Percentiles rank a stretch among this genome's conserved stretches.
These are phyloP conservation scores for Penstemon newberryi DNA, from an alignment of 257 asterid genomes.

Conservation along the genomic window DNA sequence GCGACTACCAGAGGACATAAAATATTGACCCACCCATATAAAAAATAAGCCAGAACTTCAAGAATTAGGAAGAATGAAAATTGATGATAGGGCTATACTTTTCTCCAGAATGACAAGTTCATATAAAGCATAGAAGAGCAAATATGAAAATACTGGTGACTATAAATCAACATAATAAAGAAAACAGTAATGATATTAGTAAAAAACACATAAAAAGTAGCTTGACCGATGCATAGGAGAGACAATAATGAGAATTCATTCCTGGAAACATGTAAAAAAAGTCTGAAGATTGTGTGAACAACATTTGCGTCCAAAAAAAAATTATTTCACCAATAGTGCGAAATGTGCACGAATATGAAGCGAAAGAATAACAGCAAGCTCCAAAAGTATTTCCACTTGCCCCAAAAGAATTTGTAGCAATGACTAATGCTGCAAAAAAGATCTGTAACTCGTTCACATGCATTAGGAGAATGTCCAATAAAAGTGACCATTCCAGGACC, in stretches of 20 bases:
- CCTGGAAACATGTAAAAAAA: slow-evolving; percentile 1
- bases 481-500: slow-evolving; percentile 17
- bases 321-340: neutral
- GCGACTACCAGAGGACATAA: slow-evolving; percentile 9
- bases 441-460: neutral
- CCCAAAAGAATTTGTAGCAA: neutral
- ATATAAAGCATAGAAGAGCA: slow-evolving; percentile 25
- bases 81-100: slow-evolving; percentile 5
- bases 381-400: neutral
- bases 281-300: slow-evolving; percentile 7
- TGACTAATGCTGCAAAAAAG: slow-evolving; percentile 2
- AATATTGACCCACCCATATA: neutral
- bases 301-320: slow-evolving; percentile 15
- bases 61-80: slow-evolving; percentile 4
- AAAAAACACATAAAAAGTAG: neutral
- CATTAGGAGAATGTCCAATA: slow-evolving; percentile 12
- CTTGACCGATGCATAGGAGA: slow-evolving; percentile 12
- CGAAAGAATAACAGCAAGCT: slow-evolving; percentile 16
- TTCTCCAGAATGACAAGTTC: slow-evolving; percentile 13
- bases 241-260: neutral
- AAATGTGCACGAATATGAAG: slow-evolving; percentile 12
- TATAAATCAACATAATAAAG: neutral
- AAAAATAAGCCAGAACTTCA: neutral
- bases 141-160: neutral
- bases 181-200: slow-evolving; percentile 4